Evolutionary conservation across 108 stramenopile species (phyloP).

Genomic region (Skeletonema costatum): DNA sequence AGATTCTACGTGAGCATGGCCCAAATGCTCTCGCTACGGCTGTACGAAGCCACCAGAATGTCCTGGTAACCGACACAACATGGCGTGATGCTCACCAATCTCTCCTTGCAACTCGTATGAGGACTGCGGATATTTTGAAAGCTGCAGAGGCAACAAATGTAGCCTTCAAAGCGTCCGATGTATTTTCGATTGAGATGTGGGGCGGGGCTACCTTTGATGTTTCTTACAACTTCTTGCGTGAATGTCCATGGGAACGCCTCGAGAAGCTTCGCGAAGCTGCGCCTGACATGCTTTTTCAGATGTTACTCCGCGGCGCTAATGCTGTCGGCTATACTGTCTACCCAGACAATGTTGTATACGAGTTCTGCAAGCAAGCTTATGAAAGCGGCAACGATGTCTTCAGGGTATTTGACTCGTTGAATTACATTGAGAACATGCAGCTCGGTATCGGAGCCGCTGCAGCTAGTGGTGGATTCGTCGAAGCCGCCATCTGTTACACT

Average conservation of each 20-base stretch:
- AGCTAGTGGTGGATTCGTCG: conserved; percentile 75
- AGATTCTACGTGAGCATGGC: conserved; percentile 75
- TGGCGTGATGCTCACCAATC: conserved; percentile 98
- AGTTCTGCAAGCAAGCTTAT: conserved; percentile 78
- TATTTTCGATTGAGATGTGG: conserved; percentile 74
- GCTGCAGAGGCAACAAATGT: conserved; percentile 85
- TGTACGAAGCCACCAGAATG: conserved; percentile 82
- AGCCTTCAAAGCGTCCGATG: conserved; percentile 49
- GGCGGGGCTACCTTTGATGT: conserved; percentile 91
- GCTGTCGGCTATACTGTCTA: conserved; percentile 86
- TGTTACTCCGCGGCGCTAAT: conserved; percentile 88
- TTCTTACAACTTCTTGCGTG: conserved; percentile 73
- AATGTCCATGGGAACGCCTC: conserved; percentile 85
- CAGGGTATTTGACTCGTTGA: conserved; percentile 87
- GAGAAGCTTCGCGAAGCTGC: conserved; percentile 47
- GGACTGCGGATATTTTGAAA: conserved; percentile 89
- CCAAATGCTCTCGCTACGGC: conserved; percentile 89
- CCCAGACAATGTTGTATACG: conserved; percentile 85
- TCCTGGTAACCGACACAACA: conserved; percentile 96
- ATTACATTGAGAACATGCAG: conserved; percentile 83
- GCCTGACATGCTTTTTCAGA: conserved; percentile 83
- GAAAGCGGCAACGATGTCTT: conserved; percentile 84
- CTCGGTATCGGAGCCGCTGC: conserved; percentile 84
- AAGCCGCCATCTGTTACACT: conserved; percentile 84
- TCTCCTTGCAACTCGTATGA: conserved; percentile 91